Evolutionary conservation across 1,139 yeast species (phyloP).

Genomic region (Oligophagozyma castellii): DNA sequence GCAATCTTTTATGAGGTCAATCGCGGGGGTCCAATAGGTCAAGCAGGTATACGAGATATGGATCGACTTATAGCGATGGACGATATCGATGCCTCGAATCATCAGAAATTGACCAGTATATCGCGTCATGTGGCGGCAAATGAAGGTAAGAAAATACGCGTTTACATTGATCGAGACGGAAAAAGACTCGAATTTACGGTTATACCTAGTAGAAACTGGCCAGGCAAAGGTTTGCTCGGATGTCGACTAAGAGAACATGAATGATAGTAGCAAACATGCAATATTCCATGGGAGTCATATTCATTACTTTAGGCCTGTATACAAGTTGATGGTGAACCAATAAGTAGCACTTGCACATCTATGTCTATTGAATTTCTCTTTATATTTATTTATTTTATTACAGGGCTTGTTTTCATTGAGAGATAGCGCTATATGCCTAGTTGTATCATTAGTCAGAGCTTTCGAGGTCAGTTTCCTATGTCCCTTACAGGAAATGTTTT

Average conservation of each 20-base stretch:
- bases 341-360: no score
- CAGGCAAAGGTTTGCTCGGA: conserved; percentile 62
- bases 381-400: no score
- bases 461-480: no score
- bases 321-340: no score
- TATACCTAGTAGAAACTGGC: conserved; percentile 48
- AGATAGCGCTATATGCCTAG: no score
- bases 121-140: conserved; percentile 9
- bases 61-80: conserved; percentile 46
- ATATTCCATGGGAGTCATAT: no score
- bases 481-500: no score
- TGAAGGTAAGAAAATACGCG: conserved; percentile 9
- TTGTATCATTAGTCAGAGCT: no score
- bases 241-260: conserved; percentile 29
- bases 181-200: conserved; percentile 20
- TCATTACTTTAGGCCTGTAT: no score
- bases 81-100: conserved; percentile 38
- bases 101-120: conserved; percentile 28
- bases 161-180: conserved; percentile 11
- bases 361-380: no score
- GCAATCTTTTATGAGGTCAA: conserved; percentile 40
- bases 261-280: no score
- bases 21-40: conserved; percentile 34
- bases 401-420: no score
- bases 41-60: conserved; percentile 27